These are phyloP conservation scores for Kluyveromyces siamensis DNA, from an alignment of 805 yeast species.

Conservation along the genomic window DNA sequence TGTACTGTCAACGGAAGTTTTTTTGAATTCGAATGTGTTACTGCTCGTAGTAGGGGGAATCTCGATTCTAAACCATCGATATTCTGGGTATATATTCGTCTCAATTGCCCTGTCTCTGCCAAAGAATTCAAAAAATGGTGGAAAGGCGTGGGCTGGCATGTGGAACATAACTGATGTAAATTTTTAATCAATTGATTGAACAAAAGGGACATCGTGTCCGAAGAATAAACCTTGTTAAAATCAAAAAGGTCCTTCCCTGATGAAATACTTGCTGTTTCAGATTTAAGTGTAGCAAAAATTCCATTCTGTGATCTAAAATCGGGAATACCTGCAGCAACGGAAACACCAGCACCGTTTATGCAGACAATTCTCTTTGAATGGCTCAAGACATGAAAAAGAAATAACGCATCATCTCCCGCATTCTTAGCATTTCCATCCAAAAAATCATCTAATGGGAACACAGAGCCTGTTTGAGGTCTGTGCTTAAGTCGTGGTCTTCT, in stretches of 20 bases:
- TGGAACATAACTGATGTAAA: constrained; percentile 44
- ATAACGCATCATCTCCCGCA: constrained; percentile 29
- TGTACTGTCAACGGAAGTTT: constrained; percentile 57
- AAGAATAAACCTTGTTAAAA: constrained; percentile 57
- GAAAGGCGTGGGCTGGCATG: constrained; percentile 64
- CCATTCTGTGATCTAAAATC: constrained; percentile 78
- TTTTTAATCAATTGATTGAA: constrained; percentile 71
- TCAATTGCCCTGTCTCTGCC: constrained; percentile 53
- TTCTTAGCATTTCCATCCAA: constrained; percentile 8
- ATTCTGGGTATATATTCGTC: constrained; percentile 78
- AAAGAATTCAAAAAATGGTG: constrained; percentile 55
- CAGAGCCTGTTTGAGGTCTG: constrained; percentile 39
- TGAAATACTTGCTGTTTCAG: constrained; percentile 26
- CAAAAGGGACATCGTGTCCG: constrained; percentile 45
- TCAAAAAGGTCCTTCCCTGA: constrained; percentile 71
- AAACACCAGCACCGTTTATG: constrained; percentile 84
- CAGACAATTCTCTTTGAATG: constrained; percentile 53
- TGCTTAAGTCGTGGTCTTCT: constrained; percentile 39
- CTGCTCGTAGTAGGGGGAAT: constrained; percentile 28
- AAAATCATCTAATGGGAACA: constrained; percentile 30
- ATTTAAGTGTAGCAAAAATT: constrained; percentile 48
- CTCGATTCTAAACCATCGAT: constrained; percentile 72
- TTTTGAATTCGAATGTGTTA: constrained; percentile 34
- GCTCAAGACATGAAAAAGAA: constrained; percentile 42
- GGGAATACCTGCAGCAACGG: constrained; percentile 87